These are phyloP conservation scores for Flueggea neowawraea DNA, from an alignment of 441 rosid species.

Conservation along the genomic window DNA sequence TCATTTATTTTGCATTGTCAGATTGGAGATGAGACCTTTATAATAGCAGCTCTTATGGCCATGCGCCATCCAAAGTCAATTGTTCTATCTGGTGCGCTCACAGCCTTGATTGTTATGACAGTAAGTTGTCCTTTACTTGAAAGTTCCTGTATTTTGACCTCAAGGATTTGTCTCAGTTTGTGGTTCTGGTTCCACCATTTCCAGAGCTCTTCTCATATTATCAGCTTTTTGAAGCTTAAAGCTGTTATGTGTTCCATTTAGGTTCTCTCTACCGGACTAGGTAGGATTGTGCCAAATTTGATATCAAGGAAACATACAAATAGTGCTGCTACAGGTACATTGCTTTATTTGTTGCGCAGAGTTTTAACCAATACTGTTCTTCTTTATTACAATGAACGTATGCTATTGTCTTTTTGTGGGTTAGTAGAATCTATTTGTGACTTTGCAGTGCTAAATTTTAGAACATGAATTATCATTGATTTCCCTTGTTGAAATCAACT, in stretches of 20 bases:
- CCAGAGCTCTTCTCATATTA: slow-evolving; percentile 5
- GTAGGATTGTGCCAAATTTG: slow-evolving; percentile 96
- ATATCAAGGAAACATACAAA: slow-evolving; percentile 99
- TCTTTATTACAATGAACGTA: background rate
- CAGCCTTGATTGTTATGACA: slow-evolving; percentile 94
- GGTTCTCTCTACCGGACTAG: slow-evolving; percentile 99
- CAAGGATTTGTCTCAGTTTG: background rate
- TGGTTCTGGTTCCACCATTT: slow-evolving; percentile 9
- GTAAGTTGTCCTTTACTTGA: slow-evolving; percentile 38
- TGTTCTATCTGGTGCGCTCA: slow-evolving; percentile 90
- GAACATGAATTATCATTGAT: too few relatives aligned
- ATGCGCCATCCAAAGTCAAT: slow-evolving; percentile 98
- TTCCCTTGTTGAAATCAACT: too few relatives aligned
- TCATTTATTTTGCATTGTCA: slow-evolving; percentile 10
- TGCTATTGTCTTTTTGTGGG: background rate
- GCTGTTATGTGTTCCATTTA: slow-evolving; percentile 28
- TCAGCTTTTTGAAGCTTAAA: slow-evolving; percentile 15
- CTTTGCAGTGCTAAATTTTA: too few relatives aligned
- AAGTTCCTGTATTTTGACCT: background rate
- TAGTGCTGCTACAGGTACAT: slow-evolving; percentile 93
- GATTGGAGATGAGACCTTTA: slow-evolving; percentile 99
- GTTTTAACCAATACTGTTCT: background rate
- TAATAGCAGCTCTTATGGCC: slow-evolving; percentile 99
- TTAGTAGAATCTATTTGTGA: background rate
- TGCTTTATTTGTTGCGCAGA: background rate